phyloP scores from a whole-genome alignment of 495 filamentous ascomycete species.

The Eremomyces bilateralis region DNA sequence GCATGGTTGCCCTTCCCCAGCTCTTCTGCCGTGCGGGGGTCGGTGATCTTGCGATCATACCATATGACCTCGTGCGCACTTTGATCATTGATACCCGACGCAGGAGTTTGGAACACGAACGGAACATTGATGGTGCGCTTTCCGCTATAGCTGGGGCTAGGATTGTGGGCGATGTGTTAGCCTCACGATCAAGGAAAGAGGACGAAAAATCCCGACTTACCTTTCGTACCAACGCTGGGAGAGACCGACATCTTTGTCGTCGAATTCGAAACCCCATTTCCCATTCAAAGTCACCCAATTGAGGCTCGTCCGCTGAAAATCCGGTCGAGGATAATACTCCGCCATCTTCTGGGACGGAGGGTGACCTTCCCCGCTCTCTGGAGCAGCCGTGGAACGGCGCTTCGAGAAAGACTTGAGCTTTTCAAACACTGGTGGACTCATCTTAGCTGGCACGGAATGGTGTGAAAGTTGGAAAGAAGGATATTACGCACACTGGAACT shows the following conservation, averaged over 20 bases:
- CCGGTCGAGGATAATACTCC: constrained; percentile 28
- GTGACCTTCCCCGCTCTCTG: too few species aligned
- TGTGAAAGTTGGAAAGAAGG: too few species aligned
- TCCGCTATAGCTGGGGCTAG: constrained; percentile 7
- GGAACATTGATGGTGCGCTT: constrained; percentile 31
- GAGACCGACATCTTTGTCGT: constrained; percentile 31
- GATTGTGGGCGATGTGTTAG: constrained; percentile 1
- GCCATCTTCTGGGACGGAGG: too few species aligned
- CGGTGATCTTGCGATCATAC: constrained; percentile 30
- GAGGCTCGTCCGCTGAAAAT: constrained; percentile 28
- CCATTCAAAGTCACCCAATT: constrained; percentile 33
- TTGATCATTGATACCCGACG: constrained; percentile 30
- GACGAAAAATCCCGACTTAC: too few species aligned
- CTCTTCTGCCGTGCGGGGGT: constrained; percentile 20
- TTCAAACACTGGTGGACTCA: too few species aligned
- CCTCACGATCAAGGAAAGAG: too few species aligned
- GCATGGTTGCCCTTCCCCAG: constrained; percentile 5
- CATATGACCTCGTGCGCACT: constrained; percentile 36
- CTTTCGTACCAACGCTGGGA: constrained; percentile 15
- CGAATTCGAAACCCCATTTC: constrained; percentile 33
- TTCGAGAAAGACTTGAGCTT: too few species aligned
- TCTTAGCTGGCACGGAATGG: too few species aligned
- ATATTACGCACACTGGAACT: too few species aligned
- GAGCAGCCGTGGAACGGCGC: too few species aligned
- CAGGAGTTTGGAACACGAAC: constrained; percentile 34